Base-by-base conservation (phyloP, 371 early-diverging fungal genomes). In the Mortierella sp. region DNA sequence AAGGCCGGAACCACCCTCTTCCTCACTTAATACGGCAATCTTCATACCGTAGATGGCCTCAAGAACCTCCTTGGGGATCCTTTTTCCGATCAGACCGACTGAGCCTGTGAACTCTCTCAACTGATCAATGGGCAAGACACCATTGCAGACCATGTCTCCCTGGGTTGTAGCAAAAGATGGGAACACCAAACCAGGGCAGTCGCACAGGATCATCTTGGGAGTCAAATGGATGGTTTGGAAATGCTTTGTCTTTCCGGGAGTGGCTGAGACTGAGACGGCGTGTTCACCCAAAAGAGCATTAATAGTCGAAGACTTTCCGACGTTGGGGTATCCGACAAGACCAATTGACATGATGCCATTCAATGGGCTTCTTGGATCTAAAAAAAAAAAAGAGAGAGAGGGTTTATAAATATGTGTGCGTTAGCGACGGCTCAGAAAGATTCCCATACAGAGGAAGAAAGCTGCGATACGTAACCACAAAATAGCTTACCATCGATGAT, bases 231-330 rank as follows among this genome's bases (percentile, higher is more conserved):
- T 89, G 19, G 96, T 95, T 83, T 99, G 99, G 86, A 99, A 98
- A 83, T 98, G 98, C 88, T 99, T 99, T 66, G 99, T 99, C 85
- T 99, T 99, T 70, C 99, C 99, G 10, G 99, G 99, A n/a, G 99
- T 99, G 28, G 98, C 89, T 15, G 96, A 95, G 23, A 99, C 99
- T 28, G 96, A 93, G 15, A 99, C 99, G 60, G 93, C 91, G 82
- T 99, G 99, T 60, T 94, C 90, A 22, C 99, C 97, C 62, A 98
- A 90, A 57, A 99, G 87, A 1, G 99, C 95, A 88, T 99, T 99
- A 83, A 99, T 96, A 8, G 99, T 99, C 60, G 98, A 98, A n/a
- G 97, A 97, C 87, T 99, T 99, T 81, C 99, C 99, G 47, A 99
- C 99, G 85, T 99, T 99, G 57, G 99, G 99, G 85, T 99, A 99